Percentiles rank a stretch among this genome's conserved stretches.
Evolutionary conservation across 2,329 filamentous ascomycete species (phyloP).

Genomic region (Ceratocystis diversiconidia): DNA sequence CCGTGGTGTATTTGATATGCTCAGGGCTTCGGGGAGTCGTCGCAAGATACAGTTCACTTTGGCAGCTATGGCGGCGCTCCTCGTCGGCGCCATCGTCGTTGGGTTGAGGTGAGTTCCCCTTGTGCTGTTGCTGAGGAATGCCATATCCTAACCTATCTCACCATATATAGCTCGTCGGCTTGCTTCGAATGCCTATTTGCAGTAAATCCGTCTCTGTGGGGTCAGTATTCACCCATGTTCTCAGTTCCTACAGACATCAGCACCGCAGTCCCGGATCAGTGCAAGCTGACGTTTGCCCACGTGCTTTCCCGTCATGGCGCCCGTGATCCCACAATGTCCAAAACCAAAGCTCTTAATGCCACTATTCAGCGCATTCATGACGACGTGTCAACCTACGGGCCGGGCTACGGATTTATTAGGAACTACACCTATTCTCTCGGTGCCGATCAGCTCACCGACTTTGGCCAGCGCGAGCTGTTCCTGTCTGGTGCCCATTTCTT

Average conservation of each 20-base stretch:
- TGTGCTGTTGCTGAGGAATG: background rate
- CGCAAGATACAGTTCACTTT: slow-evolving; percentile 8
- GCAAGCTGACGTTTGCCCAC: slow-evolving; percentile 64
- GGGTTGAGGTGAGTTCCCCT: slow-evolving; percentile 13
- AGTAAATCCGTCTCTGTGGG: slow-evolving; percentile 40
- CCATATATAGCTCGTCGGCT: slow-evolving; percentile 26
- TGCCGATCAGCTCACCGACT: slow-evolving; percentile 51
- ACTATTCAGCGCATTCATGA: slow-evolving; percentile 53
- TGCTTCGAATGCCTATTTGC: slow-evolving; percentile 10
- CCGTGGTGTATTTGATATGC: background rate
- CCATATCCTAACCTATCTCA: background rate
- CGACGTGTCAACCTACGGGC: slow-evolving; percentile 40
- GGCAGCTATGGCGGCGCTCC: slow-evolving; percentile 4
- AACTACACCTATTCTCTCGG: slow-evolving; percentile 59
- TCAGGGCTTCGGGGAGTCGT: slow-evolving; percentile 10
- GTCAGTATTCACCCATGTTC: slow-evolving; percentile 79
- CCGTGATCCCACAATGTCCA: slow-evolving; percentile 59
- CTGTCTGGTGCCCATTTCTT: slow-evolving; percentile 68
- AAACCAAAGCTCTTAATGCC: slow-evolving; percentile 47
- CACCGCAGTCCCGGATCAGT: slow-evolving; percentile 46
- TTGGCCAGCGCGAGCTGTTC: slow-evolving; percentile 54
- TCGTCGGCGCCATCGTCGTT: slow-evolving; percentile 7
- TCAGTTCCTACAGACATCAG: slow-evolving; percentile 54
- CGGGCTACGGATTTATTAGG: slow-evolving; percentile 54
- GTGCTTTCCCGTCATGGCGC: slow-evolving; percentile 75